Evolutionary conservation across 2,329 filamentous ascomycete species (phyloP).

Genomic region (Hypocrella siamensis): DNA sequence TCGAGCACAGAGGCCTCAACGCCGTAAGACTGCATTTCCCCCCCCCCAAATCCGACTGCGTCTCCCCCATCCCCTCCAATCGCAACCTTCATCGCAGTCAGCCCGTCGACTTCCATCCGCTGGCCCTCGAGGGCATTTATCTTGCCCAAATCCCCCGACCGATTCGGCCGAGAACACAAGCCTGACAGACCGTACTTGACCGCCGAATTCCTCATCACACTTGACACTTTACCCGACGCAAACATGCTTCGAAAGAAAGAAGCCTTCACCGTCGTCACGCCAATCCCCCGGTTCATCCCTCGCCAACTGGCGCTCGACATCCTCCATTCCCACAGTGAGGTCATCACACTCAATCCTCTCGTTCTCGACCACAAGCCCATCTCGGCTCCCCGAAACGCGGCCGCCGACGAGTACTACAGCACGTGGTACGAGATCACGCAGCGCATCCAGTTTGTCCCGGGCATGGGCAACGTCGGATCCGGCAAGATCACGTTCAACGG

Average conservation of each 20-base stretch:
- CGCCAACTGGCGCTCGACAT: conserved; percentile 59
- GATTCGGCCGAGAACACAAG: no score
- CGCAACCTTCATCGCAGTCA: no score
- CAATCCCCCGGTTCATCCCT: conserved; percentile 54
- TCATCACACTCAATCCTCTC: conserved; percentile 56
- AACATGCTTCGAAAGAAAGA: conserved; percentile 47
- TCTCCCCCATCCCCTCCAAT: no score
- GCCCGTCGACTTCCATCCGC: no score
- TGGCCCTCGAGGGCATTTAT: no score
- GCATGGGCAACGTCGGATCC: conserved; percentile 47
- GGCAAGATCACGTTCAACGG: conserved; percentile 54
- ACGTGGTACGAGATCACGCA: conserved; percentile 62
- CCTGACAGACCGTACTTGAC: no score
- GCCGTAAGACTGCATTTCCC: no score
- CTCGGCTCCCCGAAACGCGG: conserved; percentile 49
- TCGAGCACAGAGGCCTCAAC: no score
- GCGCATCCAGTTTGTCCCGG: conserved; percentile 52
- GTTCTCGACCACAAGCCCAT: conserved; percentile 49
- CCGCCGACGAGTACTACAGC: conserved; percentile 55
- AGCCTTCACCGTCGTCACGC: conserved; percentile 52
- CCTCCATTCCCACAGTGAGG: conserved; percentile 53
- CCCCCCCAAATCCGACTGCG: no score
- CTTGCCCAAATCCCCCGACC: no score
- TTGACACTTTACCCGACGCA: no score
- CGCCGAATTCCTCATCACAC: no score